These are phyloP conservation scores for Umbelopsis sp. DNA, from an alignment of 192 early-diverging fungal species.

Conservation along the genomic window DNA sequence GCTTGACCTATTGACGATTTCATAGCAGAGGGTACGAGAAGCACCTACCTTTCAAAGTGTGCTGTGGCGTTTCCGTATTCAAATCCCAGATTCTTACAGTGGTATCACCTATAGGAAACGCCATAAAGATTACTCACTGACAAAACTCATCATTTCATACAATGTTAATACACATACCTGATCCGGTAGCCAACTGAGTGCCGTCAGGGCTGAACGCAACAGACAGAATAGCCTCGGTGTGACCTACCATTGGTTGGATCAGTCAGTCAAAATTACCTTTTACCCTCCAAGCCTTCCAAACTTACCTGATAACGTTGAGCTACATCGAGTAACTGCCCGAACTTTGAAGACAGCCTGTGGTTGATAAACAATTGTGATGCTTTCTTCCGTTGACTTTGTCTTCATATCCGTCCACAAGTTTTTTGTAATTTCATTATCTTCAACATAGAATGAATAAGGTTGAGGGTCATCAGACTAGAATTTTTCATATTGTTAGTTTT, in stretches of 20 bases:
- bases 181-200: slow-evolving; percentile 89
- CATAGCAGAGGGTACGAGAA: neutral
- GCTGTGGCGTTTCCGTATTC: slow-evolving; percentile 91
- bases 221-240: slow-evolving; percentile 92
- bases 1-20: too few relatives aligned
- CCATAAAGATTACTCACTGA: neutral
- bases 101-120: slow-evolving; percentile 65
- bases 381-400: slow-evolving; percentile 84
- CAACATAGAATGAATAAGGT: slow-evolving; percentile 93
- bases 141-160: neutral
- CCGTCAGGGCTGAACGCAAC: slow-evolving; percentile 92
- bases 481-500: neutral
- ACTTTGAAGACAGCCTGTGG: slow-evolving; percentile 97
- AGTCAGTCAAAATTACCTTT: neutral
- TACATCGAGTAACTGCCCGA: slow-evolving; percentile 90
- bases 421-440: slow-evolving; percentile 78
- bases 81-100: slow-evolving; percentile 98
- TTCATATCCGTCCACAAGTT: slow-evolving; percentile 76
- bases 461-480: slow-evolving; percentile 77
- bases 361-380: slow-evolving; percentile 88
- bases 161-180: slow-evolving; percentile 42
- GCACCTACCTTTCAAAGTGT: slow-evolving; percentile 63
- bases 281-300: neutral
- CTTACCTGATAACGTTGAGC: slow-evolving; percentile 76
- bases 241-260: slow-evolving; percentile 47